These are phyloP conservation scores for Debaryomyces coudertii DNA, from an alignment of 1,139 yeast species.

Conservation along the genomic window DNA sequence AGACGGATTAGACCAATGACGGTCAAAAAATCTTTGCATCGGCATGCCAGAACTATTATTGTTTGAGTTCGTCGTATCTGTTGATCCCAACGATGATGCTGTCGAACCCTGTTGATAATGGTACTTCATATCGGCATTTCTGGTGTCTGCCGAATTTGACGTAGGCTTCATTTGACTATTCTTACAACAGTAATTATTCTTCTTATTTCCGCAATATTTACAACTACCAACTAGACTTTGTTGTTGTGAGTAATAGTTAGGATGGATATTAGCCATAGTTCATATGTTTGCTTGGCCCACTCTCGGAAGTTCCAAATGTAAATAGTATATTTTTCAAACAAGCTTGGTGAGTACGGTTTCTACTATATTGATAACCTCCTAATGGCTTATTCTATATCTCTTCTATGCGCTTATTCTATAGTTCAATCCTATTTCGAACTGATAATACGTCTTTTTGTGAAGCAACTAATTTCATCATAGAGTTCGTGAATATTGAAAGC, in stretches of 20 bases:
- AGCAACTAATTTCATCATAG: neutral
- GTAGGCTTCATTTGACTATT: slow-evolving; percentile 5
- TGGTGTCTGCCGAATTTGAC: neutral
- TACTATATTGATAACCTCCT: neutral
- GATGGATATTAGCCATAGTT: slow-evolving; percentile 6
- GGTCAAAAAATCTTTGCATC: slow-evolving; percentile 6
- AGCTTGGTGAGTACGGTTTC: neutral
- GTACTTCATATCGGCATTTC: neutral
- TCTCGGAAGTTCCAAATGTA: slow-evolving; percentile 1
- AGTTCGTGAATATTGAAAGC: neutral
- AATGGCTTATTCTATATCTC: neutral
- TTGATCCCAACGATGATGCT: neutral
- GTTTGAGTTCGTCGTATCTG: neutral
- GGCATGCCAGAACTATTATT: neutral
- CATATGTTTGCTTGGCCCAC: neutral
- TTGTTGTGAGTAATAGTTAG: slow-evolving; percentile 1
- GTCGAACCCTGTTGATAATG: neutral
- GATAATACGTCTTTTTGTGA: neutral
- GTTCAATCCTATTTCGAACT: neutral
- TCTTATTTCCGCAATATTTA: neutral
- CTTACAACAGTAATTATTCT: neutral
- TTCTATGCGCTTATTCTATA: neutral
- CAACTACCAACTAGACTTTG: neutral
- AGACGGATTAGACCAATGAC: neutral
- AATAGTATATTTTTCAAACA: neutral